phyloP scores from a whole-genome alignment of 108 stramenopile species.

The Skeletonema marinoi region DNA sequence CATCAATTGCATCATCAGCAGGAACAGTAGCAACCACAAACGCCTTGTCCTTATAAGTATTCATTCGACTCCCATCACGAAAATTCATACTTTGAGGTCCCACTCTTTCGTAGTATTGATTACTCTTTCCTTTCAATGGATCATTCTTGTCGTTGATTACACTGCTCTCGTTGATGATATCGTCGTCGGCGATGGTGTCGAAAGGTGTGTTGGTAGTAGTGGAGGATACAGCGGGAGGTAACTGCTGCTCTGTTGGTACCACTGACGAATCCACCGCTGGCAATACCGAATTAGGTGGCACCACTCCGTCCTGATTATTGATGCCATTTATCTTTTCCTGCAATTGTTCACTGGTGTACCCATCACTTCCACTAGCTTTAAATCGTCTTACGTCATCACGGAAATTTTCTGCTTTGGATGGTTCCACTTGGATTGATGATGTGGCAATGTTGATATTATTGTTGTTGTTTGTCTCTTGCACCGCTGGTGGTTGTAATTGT shows the following conservation, averaged over 20 bases:
- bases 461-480: not conserved
- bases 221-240: no score
- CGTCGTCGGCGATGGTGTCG: not conserved
- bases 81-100: constrained; percentile 34
- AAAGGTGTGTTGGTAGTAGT: not conserved
- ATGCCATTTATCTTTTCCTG: no score
- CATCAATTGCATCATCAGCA: constrained; percentile 10
- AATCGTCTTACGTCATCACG: not conserved
- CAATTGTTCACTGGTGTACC: not conserved
- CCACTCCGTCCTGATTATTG: no score
- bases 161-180: not conserved
- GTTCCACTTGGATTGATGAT: not conserved
- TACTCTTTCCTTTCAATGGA: not conserved
- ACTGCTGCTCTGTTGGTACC: not conserved
- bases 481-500: not conserved
- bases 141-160: not conserved
- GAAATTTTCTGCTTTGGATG: not conserved
- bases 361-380: not conserved
- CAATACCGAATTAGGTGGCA: not conserved
- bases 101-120: not conserved
- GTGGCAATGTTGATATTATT: not conserved
- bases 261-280: not conserved
- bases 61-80: constrained; percentile 31
- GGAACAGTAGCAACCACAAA: not conserved
- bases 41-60: constrained; percentile 20